These are phyloP conservation scores for Coemansia sp. DNA, from an alignment of 192 early-diverging fungal genomes.

Conservation along the genomic window DNA sequence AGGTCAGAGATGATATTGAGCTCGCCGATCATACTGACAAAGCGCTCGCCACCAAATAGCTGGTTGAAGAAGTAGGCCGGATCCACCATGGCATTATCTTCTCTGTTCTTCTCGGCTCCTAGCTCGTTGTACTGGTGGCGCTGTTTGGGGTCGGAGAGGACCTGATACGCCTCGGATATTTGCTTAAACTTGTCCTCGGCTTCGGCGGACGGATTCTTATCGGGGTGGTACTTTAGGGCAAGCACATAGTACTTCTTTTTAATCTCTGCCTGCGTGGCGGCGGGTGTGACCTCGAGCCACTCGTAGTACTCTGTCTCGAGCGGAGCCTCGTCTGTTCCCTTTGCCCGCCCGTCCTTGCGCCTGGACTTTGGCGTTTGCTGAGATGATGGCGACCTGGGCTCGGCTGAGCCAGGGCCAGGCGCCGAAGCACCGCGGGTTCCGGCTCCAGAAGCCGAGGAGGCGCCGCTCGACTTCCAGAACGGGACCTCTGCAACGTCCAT, in stretches of 20 bases:
- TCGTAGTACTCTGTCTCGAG: constrained; percentile 91
- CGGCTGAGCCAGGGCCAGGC: not conserved
- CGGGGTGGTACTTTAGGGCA: constrained; percentile 63
- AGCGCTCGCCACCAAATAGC: constrained; percentile 97
- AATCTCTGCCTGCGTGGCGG: constrained; percentile 81
- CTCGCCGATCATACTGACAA: constrained; percentile 97
- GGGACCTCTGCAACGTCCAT: constrained; percentile 57
- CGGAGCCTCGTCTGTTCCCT: constrained; percentile 72
- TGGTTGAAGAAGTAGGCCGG: constrained; percentile 95
- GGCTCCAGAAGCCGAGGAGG: not conserved
- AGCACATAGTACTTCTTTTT: constrained; percentile 87
- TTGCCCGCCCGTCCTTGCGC: constrained; percentile 41
- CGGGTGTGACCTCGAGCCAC: constrained; percentile 71
- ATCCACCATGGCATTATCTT: constrained; percentile 77
- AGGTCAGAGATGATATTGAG: constrained; percentile 96
- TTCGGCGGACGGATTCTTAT: constrained; percentile 60
- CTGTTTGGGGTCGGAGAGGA: constrained; percentile 89
- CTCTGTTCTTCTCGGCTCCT: constrained; percentile 66
- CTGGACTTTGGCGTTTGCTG: constrained; percentile 22
- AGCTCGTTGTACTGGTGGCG: constrained; percentile 88
- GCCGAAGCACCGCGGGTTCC: constrained; percentile 3
- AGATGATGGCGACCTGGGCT: constrained; percentile 6
- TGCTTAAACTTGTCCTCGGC: constrained; percentile 81
- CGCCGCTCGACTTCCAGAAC: constrained; percentile 45
- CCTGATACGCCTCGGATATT: constrained; percentile 97